Conservation (phyloP, 2,329 filamentous ascomycete species). For the Neopestalotiopsis clavispora region DNA sequence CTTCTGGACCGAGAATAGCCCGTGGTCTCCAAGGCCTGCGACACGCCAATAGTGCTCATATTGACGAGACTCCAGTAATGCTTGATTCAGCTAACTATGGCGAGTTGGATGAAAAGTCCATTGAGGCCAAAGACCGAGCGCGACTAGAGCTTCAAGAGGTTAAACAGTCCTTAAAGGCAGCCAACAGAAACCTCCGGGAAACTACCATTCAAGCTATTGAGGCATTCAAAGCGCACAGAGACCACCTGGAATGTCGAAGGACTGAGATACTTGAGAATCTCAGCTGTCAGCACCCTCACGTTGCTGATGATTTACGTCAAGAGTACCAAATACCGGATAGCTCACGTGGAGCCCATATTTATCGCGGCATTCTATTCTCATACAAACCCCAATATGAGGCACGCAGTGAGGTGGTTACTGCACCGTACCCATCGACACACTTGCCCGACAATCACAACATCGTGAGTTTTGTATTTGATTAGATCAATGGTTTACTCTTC, state of each 20-base stretch:
- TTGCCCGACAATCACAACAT: not conserved
- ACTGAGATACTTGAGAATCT: conserved; percentile 1
- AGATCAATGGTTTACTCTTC: not conserved
- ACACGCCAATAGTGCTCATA: not conserved
- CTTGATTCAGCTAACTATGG: not conserved
- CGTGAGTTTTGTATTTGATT: not conserved
- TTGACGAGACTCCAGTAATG: not conserved
- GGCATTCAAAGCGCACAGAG: conserved; percentile 3
- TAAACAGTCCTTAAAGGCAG: not conserved
- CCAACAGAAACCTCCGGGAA: conserved; percentile 2
- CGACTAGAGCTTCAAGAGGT: conserved; percentile 8
- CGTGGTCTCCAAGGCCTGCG: not conserved
- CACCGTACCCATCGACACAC: not conserved
- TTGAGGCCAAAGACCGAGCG: not conserved
- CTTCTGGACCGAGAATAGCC: not conserved
- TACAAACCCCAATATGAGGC: not conserved
- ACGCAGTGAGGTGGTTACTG: not conserved
- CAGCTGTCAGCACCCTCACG: not conserved
- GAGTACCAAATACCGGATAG: conserved; percentile 4
- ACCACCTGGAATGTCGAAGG: not conserved
- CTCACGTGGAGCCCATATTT: not conserved
- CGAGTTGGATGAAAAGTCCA: not conserved
- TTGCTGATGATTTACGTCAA: not conserved
- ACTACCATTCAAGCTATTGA: not conserved
- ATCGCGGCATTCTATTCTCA: conserved; percentile 6